Percentiles rank a stretch among this genome's conserved stretches.
These are phyloP conservation scores for Cnidoscolus chayamansa DNA, from an alignment of 441 rosid species.

Conservation along the genomic window DNA sequence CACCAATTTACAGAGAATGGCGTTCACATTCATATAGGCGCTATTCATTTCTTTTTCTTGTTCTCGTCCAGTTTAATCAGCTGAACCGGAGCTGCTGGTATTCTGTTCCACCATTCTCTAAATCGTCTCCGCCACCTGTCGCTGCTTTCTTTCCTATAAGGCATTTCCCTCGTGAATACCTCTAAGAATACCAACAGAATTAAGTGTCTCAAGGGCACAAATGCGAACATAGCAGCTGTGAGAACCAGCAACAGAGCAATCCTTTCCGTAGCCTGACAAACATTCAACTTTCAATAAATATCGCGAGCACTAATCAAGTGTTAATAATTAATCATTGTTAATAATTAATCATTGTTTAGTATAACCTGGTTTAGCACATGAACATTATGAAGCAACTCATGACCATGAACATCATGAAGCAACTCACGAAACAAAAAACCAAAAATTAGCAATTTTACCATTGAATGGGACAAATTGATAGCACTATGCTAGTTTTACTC, in stretches of 20 bases:
- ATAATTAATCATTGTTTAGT: background rate
- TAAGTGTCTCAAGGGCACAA: slow-evolving; percentile 58
- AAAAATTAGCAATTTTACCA: background rate
- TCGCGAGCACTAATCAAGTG: background rate
- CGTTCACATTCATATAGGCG: background rate
- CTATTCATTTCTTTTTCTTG: slow-evolving; percentile 62
- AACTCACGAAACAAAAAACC: background rate
- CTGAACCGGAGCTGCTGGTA: slow-evolving; percentile 88
- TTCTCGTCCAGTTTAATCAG: slow-evolving; percentile 53
- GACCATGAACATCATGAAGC: background rate
- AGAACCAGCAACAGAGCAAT: slow-evolving; percentile 53
- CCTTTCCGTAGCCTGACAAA: slow-evolving; percentile 68
- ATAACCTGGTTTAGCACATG: background rate
- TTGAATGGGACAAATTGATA: no score
- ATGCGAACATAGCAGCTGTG: slow-evolving; percentile 46
- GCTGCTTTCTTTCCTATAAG: slow-evolving; percentile 70
- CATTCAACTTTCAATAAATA: slow-evolving; percentile 11
- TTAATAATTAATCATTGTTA: background rate
- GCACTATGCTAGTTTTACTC: background rate
- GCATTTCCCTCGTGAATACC: slow-evolving; percentile 72
- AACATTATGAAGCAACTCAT: no score
- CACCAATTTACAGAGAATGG: slow-evolving; percentile 10
- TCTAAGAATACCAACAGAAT: slow-evolving; percentile 53
- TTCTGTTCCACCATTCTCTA: slow-evolving; percentile 87
- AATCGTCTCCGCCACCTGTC: slow-evolving; percentile 57